A percentile compares a stretch with the other conserved stretches of the same genome.
These are phyloP conservation scores for Kluyveromyces wickerhamii DNA, from an alignment of 805 yeast genomes.

Conservation along the genomic window DNA sequence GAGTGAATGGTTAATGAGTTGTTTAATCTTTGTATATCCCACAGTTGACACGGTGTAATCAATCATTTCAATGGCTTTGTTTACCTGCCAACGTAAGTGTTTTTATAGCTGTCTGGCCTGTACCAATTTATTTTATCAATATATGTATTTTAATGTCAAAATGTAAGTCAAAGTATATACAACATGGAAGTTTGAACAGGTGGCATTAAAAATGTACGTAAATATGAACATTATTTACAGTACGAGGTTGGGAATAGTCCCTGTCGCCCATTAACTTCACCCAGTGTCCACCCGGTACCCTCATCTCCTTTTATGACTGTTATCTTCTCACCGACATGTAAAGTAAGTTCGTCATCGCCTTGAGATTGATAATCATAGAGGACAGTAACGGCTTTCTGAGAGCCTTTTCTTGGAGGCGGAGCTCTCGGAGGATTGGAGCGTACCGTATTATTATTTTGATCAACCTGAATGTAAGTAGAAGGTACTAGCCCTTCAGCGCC, in stretches of 20 bases:
- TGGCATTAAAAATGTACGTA: too few species aligned
- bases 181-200: too few species aligned
- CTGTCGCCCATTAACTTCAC: conserved; percentile 56
- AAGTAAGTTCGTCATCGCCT: conserved; percentile 71
- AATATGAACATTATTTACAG: conserved; percentile 35
- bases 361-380: conserved; percentile 69
- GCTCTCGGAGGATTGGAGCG: conserved; percentile 12
- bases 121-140: too few species aligned
- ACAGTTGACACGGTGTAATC: too few species aligned
- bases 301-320: conserved; percentile 61
- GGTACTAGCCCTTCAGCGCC: conserved; percentile 76
- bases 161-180: too few species aligned
- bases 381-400: conserved; percentile 48
- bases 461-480: conserved; percentile 58
- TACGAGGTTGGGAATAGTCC: conserved; percentile 81
- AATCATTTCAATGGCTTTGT: too few species aligned
- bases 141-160: too few species aligned
- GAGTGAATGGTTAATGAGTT: too few species aligned
- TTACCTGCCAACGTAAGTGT: too few species aligned
- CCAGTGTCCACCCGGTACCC: conserved; percentile 93
- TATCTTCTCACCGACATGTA: conserved; percentile 66
- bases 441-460: conserved; percentile 15
- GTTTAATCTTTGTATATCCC: too few species aligned
- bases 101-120: too few species aligned
- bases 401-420: conserved; percentile 52